Conservation (phyloP, 305 asterid genomes). For the Striga hermonthica region DNA sequence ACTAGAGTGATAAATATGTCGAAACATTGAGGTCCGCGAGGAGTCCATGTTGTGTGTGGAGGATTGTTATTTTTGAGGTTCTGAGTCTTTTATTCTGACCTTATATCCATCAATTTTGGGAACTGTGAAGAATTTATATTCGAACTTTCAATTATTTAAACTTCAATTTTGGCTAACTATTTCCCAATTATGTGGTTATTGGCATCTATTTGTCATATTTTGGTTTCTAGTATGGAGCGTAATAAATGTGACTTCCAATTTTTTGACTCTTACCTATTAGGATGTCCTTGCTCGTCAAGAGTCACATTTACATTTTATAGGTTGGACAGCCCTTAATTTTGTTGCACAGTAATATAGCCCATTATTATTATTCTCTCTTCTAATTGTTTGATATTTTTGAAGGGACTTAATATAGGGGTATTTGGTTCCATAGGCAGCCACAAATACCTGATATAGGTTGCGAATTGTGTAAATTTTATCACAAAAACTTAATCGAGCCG, state of each 20-base stretch:
- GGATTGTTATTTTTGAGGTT: neutral
- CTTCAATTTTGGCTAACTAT: constrained; percentile 1
- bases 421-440: constrained; percentile 14
- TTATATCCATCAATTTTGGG: neutral
- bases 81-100: neutral
- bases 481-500: no score
- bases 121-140: no score
- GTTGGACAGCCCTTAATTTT: constrained; percentile 10
- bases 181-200: neutral
- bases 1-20: constrained; percentile 1
- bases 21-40: constrained; percentile 18
- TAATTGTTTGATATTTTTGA: constrained; percentile 8
- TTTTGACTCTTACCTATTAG: neutral
- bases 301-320: neutral
- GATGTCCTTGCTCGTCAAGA: neutral
- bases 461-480: no score
- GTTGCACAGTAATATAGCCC: neutral
- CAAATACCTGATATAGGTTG: neutral
- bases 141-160: neutral
- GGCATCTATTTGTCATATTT: neutral
- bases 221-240: neutral
- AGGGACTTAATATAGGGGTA: neutral
- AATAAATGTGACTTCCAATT: neutral
- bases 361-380: neutral
- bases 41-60: neutral